Base-by-base conservation (phyloP, 352 stramenopile species). In the Hyaloperonospora brassicae region DNA sequence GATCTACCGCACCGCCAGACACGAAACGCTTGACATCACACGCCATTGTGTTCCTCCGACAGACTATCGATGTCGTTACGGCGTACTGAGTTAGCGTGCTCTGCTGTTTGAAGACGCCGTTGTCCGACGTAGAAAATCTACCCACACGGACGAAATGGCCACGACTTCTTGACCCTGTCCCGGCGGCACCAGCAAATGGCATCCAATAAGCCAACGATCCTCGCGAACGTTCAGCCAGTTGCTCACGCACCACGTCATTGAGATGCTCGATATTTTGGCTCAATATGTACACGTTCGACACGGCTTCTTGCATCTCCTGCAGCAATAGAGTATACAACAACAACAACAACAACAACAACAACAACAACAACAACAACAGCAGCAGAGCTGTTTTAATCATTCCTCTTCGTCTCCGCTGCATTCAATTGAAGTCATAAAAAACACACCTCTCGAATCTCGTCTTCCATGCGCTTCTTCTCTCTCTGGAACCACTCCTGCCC, bases 241-340 rank as follows among this genome's bases (percentile, higher is more conserved):
- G 17, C 17, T 17, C 17, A 17, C 73, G 24, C 45, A 91, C 81
- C 51, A 91, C 77, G 34, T 91, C 81, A 44, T 91, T 89, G 21
- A 89, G 59, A 46, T 91, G 81, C 47, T 89, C 81, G 45, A 91
- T 64, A 41, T 89, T 89, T 52, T 89, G 81, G 54, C 77, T 87
- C 27, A 89, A 55, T 49, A 88, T 91, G 47, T 91, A 75, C 22
- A 88, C 72, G 47, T 89, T 89, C n/a, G 78, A 87, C 27, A 87
- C 71, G 3, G 78, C 79, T 57, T 89, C 81, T 52, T 91, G 79
- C 63, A 89, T 80, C 48, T 79, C 74, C 80, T 90, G 38, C n/a
- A 52, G 21, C 46, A 62, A 43, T 10, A 47, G 2, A 46, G 14
- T 9, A 35, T 9, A 35, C 11, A 45, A 2, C 21, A 41, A 43